Evolutionary conservation across 2,329 filamentous ascomycete genomes (phyloP).

Genomic region (Scopulariopsis brevicaulis): DNA sequence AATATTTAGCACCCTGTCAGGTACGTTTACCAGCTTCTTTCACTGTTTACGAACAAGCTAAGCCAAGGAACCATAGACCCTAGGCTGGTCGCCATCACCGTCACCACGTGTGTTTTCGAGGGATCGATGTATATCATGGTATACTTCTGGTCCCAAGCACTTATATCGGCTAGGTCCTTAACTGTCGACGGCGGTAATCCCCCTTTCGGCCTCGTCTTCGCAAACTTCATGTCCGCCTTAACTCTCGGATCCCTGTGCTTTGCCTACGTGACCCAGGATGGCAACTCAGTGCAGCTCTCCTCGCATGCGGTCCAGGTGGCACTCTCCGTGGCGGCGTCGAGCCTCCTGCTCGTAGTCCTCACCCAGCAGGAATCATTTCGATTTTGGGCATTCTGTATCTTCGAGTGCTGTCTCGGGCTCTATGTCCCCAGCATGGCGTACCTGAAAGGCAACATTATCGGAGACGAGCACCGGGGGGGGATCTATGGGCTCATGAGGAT

Average conservation of each 20-base stretch:
- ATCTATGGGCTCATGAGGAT: slow-evolving; percentile 46
- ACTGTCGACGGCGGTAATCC: slow-evolving; percentile 10
- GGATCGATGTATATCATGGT: slow-evolving; percentile 52
- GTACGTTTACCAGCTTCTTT: not conserved
- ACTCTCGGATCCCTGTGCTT: slow-evolving; percentile 42
- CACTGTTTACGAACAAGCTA: not conserved
- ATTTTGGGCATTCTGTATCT: slow-evolving; percentile 45
- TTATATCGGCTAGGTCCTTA: slow-evolving; percentile 24
- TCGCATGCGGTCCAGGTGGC: slow-evolving; percentile 20
- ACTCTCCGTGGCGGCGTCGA: slow-evolving; percentile 17
- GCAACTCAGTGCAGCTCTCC: slow-evolving; percentile 6
- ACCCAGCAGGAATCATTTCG: slow-evolving; percentile 28
- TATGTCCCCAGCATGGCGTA: slow-evolving; percentile 46
- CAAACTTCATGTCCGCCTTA: slow-evolving; percentile 44
- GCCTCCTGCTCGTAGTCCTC: slow-evolving; percentile 28
- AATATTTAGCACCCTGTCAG: slow-evolving; percentile 26
- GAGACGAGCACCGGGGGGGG: slow-evolving; percentile 38
- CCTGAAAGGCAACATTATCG: slow-evolving; percentile 38
- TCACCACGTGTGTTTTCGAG: slow-evolving; percentile 47
- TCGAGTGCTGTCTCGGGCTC: slow-evolving; percentile 44
- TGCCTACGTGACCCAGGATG: not conserved
- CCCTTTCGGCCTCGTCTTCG: slow-evolving; percentile 40
- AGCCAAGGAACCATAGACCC: not conserved
- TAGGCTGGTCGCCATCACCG: slow-evolving; percentile 34
- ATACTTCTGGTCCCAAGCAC: slow-evolving; percentile 48